Conservation (phyloP, 2,329 filamentous ascomycete genomes). For the Fusarium burgessii region DNA sequence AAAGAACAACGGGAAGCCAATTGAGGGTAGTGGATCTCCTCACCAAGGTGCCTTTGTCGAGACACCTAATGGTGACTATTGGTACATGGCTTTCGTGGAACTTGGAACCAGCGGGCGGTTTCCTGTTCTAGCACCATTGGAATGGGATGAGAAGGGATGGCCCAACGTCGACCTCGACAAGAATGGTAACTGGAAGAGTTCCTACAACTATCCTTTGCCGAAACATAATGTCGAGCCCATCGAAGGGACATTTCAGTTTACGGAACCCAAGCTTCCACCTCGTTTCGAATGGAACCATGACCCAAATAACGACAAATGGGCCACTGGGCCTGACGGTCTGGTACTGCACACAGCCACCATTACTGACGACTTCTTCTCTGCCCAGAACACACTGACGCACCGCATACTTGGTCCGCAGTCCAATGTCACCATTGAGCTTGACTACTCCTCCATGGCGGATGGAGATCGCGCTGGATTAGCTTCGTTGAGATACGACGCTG, state of each 20-base stretch:
- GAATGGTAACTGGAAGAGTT: not conserved
- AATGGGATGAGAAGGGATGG: not conserved
- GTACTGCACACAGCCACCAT: not conserved
- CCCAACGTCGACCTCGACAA: not conserved
- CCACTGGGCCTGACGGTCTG: not conserved
- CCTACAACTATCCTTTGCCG: not conserved
- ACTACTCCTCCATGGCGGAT: not conserved
- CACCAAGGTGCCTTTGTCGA: no score
- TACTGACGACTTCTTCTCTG: not conserved
- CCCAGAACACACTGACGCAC: not conserved
- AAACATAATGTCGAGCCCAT: not conserved
- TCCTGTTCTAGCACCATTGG: no score
- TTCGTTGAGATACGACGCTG: not conserved
- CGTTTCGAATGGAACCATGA: not conserved
- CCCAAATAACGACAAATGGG: not conserved
- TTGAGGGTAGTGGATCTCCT: no score
- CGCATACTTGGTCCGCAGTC: not conserved
- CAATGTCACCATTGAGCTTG: not conserved
- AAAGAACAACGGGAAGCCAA: no score
- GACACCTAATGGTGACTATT: no score
- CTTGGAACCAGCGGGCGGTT: no score
- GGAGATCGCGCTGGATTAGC: not conserved
- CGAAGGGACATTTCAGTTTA: not conserved
- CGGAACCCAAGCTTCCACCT: not conserved
- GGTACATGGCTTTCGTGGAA: no score